These are phyloP conservation scores for Gentiana straminea DNA, from an alignment of 257 asterid species.

Conservation along the genomic window DNA sequence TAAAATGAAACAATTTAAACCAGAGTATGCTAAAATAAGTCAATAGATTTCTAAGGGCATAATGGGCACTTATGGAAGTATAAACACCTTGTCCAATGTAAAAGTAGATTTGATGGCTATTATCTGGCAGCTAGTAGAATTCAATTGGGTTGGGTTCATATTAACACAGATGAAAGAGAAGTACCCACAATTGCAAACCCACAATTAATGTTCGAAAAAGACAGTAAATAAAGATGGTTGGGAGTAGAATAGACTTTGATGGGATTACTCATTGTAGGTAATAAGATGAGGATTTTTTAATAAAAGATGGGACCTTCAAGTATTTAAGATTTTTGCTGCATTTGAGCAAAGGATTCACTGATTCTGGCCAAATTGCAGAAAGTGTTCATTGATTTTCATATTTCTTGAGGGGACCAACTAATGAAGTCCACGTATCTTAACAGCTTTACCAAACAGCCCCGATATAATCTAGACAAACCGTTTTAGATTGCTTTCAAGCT, in stretches of 20 bases:
- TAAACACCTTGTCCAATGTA: too few relatives aligned
- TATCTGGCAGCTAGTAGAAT: too few relatives aligned
- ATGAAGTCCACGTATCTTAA: background rate
- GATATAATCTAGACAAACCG: too few relatives aligned
- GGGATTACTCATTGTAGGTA: conserved; percentile 7
- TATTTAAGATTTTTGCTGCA: background rate
- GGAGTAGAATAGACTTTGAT: background rate
- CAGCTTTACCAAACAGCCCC: conserved; percentile 14
- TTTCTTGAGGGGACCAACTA: conserved; percentile 1
- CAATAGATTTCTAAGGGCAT: too few relatives aligned
- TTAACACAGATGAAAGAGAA: too few relatives aligned
- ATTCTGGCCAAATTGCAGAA: background rate
- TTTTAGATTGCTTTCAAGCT: too few relatives aligned
- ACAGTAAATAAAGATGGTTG: background rate
- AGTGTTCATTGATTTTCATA: background rate
- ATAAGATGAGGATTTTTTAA: background rate
- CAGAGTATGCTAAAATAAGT: too few relatives aligned
- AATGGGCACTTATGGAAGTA: too few relatives aligned
- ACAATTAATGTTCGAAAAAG: conserved; percentile 10
- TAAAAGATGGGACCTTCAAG: background rate
- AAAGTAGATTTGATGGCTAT: too few relatives aligned
- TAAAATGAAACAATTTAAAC: too few relatives aligned
- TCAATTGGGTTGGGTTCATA: too few relatives aligned
- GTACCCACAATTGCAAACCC: background rate
- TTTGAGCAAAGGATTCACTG: background rate